Conservation (phyloP, 768 basidiomycete genomes). For the Tremella yokohamensis region DNA sequence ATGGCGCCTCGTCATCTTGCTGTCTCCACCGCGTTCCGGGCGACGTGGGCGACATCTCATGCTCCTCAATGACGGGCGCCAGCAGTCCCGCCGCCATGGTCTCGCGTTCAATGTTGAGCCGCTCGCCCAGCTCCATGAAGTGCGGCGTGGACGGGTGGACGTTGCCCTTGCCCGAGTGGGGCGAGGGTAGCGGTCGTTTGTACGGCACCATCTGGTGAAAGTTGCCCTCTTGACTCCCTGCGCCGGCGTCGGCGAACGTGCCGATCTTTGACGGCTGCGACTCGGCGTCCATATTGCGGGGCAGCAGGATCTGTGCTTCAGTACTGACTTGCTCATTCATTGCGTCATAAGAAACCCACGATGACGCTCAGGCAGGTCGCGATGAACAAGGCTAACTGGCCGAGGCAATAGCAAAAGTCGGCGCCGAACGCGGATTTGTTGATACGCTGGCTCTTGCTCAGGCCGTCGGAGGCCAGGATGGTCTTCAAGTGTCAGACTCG, state of each 20-base stretch:
- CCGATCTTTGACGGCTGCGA: slow-evolving; percentile 19
- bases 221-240: background rate
- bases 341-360: slow-evolving; percentile 12
- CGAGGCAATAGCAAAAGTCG: slow-evolving; percentile 22
- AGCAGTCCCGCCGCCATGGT: slow-evolving; percentile 9
- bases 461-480: slow-evolving; percentile 24
- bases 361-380: slow-evolving; percentile 28
- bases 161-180: background rate
- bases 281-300: slow-evolving; percentile 39
- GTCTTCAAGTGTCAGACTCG: slow-evolving; percentile 5
- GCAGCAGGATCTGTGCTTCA: slow-evolving; percentile 28
- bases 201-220: slow-evolving; percentile 29
- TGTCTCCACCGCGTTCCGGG: background rate
- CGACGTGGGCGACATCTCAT: slow-evolving; percentile 9
- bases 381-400: slow-evolving; percentile 22
- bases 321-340: background rate
- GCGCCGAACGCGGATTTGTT: slow-evolving; percentile 18
- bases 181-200: slow-evolving; percentile 14
- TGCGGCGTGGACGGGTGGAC: background rate
- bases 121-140: slow-evolving; percentile 27
- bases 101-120: slow-evolving; percentile 35
- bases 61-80: background rate
- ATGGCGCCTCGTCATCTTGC: slow-evolving; percentile 16
- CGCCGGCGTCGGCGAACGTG: slow-evolving; percentile 9
- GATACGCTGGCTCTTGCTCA: slow-evolving; percentile 19